These are phyloP conservation scores for Candida nemodendra DNA, from an alignment of 805 yeast species.

Conservation along the genomic window DNA sequence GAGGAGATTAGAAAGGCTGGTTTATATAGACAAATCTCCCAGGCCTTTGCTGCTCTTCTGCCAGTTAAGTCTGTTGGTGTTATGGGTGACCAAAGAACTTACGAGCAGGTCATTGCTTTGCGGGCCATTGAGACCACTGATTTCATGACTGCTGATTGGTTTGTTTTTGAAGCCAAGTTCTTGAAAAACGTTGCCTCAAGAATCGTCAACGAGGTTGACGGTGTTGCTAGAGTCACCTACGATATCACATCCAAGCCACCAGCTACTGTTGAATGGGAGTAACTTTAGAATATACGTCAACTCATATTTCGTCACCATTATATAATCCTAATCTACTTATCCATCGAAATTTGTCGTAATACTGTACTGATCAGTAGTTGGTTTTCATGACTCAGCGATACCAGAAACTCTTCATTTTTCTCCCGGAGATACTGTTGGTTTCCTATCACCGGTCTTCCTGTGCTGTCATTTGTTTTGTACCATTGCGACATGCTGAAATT, in stretches of 20 bases:
- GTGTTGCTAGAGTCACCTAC: slow-evolving; percentile 98
- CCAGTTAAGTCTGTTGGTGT: slow-evolving; percentile 99
- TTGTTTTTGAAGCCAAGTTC: slow-evolving; percentile 85
- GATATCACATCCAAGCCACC: slow-evolving; percentile 99
- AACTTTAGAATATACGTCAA: slow-evolving; percentile 25
- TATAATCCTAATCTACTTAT: background rate
- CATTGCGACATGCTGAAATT: slow-evolving; percentile 57
- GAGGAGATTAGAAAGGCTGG: slow-evolving; percentile 95
- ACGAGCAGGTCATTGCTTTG: slow-evolving; percentile 98
- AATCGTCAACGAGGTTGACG: slow-evolving; percentile 97
- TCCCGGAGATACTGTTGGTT: slow-evolving; percentile 29
- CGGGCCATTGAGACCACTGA: slow-evolving; percentile 97
- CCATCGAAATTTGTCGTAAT: slow-evolving; percentile 19
- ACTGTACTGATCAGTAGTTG: slow-evolving; percentile 59
- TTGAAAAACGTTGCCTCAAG: slow-evolving; percentile 91
- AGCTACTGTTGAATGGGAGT: slow-evolving; percentile 99
- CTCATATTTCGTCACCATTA: background rate
- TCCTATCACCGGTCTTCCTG: slow-evolving; percentile 44
- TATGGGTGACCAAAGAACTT: slow-evolving; percentile 99
- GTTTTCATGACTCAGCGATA: slow-evolving; percentile 66
- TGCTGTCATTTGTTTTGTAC: slow-evolving; percentile 43
- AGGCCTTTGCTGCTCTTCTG: slow-evolving; percentile 94
- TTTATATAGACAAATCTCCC: slow-evolving; percentile 86
- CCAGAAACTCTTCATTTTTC: slow-evolving; percentile 45
- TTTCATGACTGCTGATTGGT: slow-evolving; percentile 99